Evolutionary conservation across 768 basidiomycete genomes (phyloP), one percentile per base, ranked within the genome.

Genomic region (Crassisporium funariophilum): DNA sequence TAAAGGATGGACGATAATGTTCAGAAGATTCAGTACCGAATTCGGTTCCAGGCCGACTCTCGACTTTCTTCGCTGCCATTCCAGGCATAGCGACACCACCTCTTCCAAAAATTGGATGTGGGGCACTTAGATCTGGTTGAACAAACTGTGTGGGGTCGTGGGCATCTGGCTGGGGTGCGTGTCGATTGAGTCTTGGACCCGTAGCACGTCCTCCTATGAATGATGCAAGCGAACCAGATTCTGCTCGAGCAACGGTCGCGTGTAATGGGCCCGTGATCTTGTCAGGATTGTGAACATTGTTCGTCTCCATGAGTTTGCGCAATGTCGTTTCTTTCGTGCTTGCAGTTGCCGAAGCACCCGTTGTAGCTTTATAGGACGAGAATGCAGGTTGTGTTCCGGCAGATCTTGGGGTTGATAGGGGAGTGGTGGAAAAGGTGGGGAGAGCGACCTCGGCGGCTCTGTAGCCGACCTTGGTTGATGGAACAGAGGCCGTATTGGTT

Each of bases 171-270:
- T 91, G 90, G 4, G 88, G 83, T 13, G 83, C 81, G 56, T 83
- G 88, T 47, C 74, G 79, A 52, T 78, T 90, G 34, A 92, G 74
- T 27, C 84, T 75, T 3, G 88, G 88, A 17, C 88, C 90, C 34
- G 81, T 77, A 11, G 84, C 88, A 20, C 74, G 79, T 5, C 90
- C 88, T 27, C 90, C 90, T 54, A 91, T 91, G 62, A 91, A 89
- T 2, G 84, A 78, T 0, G 90, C 89, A 20, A 91, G 75, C 2
- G 90, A 92, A 7, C 86, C 82, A 9, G 82, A 71, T 33, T 77
- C 71, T 2, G 74, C 50, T 52, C 74, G 54, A 19, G 60, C 54
- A 16, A 61, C 50, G 27, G 56, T 49, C 41, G 60, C 52, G 36
- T 55, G 50, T 46, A 55, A 37, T 25, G 41, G 37, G 20, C 57